Conservation (phyloP, 2,329 filamentous ascomycete species). For the Hymenotorrendiella dingleyae region DNA sequence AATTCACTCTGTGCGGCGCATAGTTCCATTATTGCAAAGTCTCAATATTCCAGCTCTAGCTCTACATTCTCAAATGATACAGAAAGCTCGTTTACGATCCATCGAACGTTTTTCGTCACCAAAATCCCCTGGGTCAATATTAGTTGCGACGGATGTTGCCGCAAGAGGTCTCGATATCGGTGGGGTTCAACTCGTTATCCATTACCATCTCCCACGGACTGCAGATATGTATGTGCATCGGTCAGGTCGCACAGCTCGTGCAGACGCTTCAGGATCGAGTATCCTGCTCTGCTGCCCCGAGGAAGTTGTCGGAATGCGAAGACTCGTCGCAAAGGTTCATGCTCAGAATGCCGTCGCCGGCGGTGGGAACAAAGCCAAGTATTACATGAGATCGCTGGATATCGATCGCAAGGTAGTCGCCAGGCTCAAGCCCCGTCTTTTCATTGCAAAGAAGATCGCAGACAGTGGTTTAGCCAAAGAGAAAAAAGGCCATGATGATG, state of each 20-base stretch:
- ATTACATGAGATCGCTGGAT: slow-evolving; percentile 74
- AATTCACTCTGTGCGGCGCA: slow-evolving; percentile 81
- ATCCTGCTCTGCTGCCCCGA: slow-evolving; percentile 87
- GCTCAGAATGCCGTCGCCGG: slow-evolving; percentile 43
- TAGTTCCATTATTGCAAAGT: slow-evolving; percentile 78
- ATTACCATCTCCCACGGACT: slow-evolving; percentile 89
- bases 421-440: slow-evolving; percentile 70
- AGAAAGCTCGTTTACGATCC: slow-evolving; percentile 90
- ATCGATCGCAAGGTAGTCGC: slow-evolving; percentile 74
- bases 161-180: slow-evolving; percentile 91
- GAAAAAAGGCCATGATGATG: slow-evolving; percentile 75
- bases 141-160: slow-evolving; percentile 90
- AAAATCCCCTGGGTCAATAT: slow-evolving; percentile 53
- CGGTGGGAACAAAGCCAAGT: slow-evolving; percentile 43
- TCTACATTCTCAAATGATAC: slow-evolving; percentile 89
- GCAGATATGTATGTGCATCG: slow-evolving; percentile 95
- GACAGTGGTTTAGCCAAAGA: slow-evolving; percentile 82
- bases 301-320: slow-evolving; percentile 77
- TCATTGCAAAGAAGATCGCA: slow-evolving; percentile 79
- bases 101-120: slow-evolving; percentile 79
- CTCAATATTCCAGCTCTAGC: slow-evolving; percentile 71
- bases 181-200: slow-evolving; percentile 80
- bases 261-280: slow-evolving; percentile 68
- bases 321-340: slow-evolving; percentile 85
- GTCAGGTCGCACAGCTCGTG: slow-evolving; percentile 88